Conservation (phyloP, 2,329 filamentous ascomycete species). For the Aspergillus sp. region DNA sequence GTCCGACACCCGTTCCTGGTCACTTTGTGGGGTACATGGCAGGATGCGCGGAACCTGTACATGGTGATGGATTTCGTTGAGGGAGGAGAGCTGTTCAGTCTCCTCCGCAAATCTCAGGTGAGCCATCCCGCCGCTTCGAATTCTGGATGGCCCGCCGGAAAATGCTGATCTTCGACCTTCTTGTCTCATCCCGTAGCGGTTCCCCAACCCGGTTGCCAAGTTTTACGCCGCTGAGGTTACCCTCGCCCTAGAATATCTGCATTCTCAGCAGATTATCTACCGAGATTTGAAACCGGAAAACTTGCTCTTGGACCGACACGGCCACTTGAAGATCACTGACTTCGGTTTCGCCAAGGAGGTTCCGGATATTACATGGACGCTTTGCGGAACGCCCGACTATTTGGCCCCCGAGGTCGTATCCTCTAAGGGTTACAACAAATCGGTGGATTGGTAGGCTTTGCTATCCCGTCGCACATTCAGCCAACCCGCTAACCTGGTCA, state of each 20-base stretch:
- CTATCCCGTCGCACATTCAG: not conserved
- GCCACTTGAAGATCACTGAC: slow-evolving; percentile 95
- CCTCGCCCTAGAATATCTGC: slow-evolving; percentile 90
- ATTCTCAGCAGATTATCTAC: slow-evolving; percentile 95
- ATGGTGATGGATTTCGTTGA: slow-evolving; percentile 99
- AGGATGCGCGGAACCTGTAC: slow-evolving; percentile 92
- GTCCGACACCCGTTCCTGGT: slow-evolving; percentile 98
- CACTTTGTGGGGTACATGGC: slow-evolving; percentile 97
- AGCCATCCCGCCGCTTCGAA: slow-evolving; percentile 31
- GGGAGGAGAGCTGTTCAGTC: slow-evolving; percentile 93
- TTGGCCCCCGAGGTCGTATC: slow-evolving; percentile 97
- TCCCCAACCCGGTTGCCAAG: slow-evolving; percentile 97
- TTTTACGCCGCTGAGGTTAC: slow-evolving; percentile 99
- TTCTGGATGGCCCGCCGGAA: not conserved
- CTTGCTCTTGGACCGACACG: slow-evolving; percentile 84
- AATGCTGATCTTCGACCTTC: not conserved
- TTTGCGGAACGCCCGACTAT: slow-evolving; percentile 97
- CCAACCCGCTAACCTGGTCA: slow-evolving; percentile 4
- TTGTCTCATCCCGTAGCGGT: slow-evolving; percentile 62
- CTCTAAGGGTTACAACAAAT: slow-evolving; percentile 99
- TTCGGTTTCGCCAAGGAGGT: slow-evolving; percentile 99
- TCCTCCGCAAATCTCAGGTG: slow-evolving; percentile 89
- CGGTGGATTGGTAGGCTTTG: slow-evolving; percentile 84
- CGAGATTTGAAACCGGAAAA: slow-evolving; percentile 96
- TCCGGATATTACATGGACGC: slow-evolving; percentile 97